Evolutionary conservation across 192 early-diverging fungal species (phyloP), one percentile per base, ranked within the genome.

Genomic region (Coemansia sp.): DNA sequence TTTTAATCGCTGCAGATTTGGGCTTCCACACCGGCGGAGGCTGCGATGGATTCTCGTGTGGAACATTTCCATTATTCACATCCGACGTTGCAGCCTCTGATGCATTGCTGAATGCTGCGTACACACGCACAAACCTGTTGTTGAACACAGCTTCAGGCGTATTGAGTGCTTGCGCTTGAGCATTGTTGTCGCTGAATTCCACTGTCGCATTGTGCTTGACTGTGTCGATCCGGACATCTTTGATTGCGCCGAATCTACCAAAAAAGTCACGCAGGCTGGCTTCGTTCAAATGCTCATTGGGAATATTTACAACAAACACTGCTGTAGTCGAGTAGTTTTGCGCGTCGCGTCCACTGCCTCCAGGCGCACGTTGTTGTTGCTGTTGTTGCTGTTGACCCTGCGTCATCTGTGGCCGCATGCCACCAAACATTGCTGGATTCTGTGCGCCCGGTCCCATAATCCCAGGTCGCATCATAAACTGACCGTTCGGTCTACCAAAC

Each of bases 1-100:
- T 72, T 61, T 78, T 78, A 30, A 78, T 72, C 0, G 70, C 60
- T 5, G 70, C 76, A 4, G 76, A 78, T 53, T 78, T 78, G 26
- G 76, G 76, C 50, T 52, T 48, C 76, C 76, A 78, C 57, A 76
- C 60, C 0, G 65, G 64, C 12, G 64, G 63, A 25, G 7, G 26
- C 31, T 58, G 67, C 67, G 31, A 47, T 28, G 31, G 56, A 14
- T 30, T 25, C 25, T 26, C 21, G 7, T 30, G 30, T 47, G n/a
- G 9, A 49, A 8, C 8, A 41, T 34, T 49, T 18, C 56, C 21
- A 23, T 16, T 53, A n/a, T n/a, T n/a, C n/a, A n/a, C n/a, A n/a
- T n/a, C n/a, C 7, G 49, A 18, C 8, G 52, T 25, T 21, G 26
- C 24, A 14, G 51, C 34, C 23, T 14, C 54, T n/a, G 32, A 53